Evolutionary conservation across 192 early-diverging fungal genomes (phyloP).

Genomic region (Backusella parvicylindrica): DNA sequence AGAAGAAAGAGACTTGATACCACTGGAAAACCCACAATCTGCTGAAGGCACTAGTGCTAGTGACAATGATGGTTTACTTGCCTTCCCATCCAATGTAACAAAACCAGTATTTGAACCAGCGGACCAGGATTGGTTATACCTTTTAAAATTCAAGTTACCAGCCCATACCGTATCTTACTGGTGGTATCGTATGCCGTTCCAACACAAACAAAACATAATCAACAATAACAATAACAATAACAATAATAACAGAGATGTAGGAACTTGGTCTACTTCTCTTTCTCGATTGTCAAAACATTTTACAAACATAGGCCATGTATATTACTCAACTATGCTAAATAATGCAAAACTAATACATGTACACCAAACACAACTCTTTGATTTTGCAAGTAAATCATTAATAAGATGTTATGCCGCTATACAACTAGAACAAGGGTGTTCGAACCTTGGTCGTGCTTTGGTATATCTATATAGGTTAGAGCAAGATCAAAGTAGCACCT

Average conservation of each 20-base stretch:
- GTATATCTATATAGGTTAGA: not conserved
- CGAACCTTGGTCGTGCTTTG: not conserved
- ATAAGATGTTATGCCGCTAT: constrained; percentile 9
- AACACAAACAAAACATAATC: not conserved
- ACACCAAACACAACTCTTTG: constrained; percentile 12
- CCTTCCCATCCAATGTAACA: constrained; percentile 1
- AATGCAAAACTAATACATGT: constrained; percentile 16
- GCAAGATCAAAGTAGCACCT: constrained; percentile 1
- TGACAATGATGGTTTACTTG: not conserved
- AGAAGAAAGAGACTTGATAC: not conserved
- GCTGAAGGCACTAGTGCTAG: not conserved
- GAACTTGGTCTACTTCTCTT: constrained; percentile 9
- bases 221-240: not conserved
- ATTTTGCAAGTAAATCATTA: not conserved
- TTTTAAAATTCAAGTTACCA: constrained; percentile 7
- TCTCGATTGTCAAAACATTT: constrained; percentile 13
- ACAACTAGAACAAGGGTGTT: constrained; percentile 11
- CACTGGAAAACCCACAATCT: not conserved
- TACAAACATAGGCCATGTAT: constrained; percentile 14
- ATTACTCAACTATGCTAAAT: constrained; percentile 14
- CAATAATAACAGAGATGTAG: not conserved
- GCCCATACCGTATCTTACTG: not conserved
- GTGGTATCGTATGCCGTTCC: not conserved
- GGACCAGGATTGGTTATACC: constrained; percentile 2
- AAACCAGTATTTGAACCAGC: constrained; percentile 17